Evolutionary conservation across 2,329 filamentous ascomycete species (phyloP), one percentile per base, ranked within the genome.

Genomic region (Aspergillus piperis): DNA sequence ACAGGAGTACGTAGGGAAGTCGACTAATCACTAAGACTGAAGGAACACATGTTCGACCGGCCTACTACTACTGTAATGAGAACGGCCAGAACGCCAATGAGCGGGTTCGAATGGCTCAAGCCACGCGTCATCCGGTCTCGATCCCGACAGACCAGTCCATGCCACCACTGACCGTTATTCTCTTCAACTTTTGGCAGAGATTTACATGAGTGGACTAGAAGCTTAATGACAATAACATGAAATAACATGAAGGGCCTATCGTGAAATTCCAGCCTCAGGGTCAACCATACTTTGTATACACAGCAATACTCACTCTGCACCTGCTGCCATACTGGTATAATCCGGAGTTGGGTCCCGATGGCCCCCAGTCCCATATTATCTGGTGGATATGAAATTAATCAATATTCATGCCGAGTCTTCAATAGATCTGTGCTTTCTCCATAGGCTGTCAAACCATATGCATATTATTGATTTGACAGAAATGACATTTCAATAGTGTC

Each of bases 391-490:
- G 25, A 38, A 25, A 55, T 44, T 44, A 44, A 30, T 44, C 38
- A 25, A 55, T 44, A 30, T 36, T 47, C 25, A 54, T 42, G 42
- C 30, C 25, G 38, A 50, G 23, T 17, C 47, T 50, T 50, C 47
- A 50, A 25, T 50, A 50, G 25, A 50, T 50, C 47, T 49, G 44
- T 44, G 30, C 44, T 57, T 21, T 57, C 27, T 27, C 42, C 25
- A 23, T 44, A 36, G 32, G 41, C 21, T 56, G 41, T 47, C 19
- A 19, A 44, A n/a, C 41, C 25, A 48, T 36, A 23, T 27, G 7
- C 32, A 54, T 54, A 32, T 50, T 50, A 50, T 50, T 50, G 47
- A 50, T 50, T 17, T 50, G 47, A 50, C 47, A 50, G 47, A 27
- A 27, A 32, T 50, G 47, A 50, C 47, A 50, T 30, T 19, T 50